These are phyloP conservation scores for Exophiala sp. DNA, from an alignment of 2,329 filamentous ascomycete species.

Conservation along the genomic window DNA sequence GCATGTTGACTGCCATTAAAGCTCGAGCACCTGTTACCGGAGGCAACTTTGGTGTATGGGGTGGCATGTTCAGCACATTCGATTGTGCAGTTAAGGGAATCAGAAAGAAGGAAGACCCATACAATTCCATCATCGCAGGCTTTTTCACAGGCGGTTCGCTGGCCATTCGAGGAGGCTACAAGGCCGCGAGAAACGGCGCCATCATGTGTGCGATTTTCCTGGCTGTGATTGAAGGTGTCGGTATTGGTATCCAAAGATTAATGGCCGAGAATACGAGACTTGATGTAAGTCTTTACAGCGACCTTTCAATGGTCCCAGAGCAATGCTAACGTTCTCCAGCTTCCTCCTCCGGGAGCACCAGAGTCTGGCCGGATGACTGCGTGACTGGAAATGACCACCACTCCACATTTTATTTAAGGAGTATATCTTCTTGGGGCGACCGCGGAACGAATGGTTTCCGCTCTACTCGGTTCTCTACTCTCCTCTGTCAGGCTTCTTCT, in stretches of 20 bases:
- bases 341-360: constrained; percentile 29
- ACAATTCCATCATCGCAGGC: constrained; percentile 94
- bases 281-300: constrained; percentile 52
- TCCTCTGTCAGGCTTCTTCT: constrained; percentile 16
- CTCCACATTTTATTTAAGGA: constrained; percentile 25
- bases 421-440: constrained; percentile 16
- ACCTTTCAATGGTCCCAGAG: neutral
- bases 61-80: constrained; percentile 89
- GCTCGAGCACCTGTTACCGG: constrained; percentile 91
- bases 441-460: neutral
- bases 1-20: constrained; percentile 94
- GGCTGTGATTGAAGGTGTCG: constrained; percentile 94
- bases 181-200: constrained; percentile 87
- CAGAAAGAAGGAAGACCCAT: constrained; percentile 94
- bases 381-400: constrained; percentile 27
- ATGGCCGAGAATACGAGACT: constrained; percentile 83
- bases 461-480: constrained; percentile 24
- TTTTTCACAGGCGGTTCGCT: constrained; percentile 94
- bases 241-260: constrained; percentile 92
- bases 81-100: constrained; percentile 95
- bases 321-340: constrained; percentile 19
- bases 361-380: constrained; percentile 27
- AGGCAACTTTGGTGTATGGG: constrained; percentile 98
- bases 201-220: constrained; percentile 93
- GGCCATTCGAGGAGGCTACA: constrained; percentile 83